A percentile compares a stretch with the other conserved stretches of the same genome.
Evolutionary conservation across 2,329 filamentous ascomycete species (phyloP).

Genomic region (Cladosporium sp.): DNA sequence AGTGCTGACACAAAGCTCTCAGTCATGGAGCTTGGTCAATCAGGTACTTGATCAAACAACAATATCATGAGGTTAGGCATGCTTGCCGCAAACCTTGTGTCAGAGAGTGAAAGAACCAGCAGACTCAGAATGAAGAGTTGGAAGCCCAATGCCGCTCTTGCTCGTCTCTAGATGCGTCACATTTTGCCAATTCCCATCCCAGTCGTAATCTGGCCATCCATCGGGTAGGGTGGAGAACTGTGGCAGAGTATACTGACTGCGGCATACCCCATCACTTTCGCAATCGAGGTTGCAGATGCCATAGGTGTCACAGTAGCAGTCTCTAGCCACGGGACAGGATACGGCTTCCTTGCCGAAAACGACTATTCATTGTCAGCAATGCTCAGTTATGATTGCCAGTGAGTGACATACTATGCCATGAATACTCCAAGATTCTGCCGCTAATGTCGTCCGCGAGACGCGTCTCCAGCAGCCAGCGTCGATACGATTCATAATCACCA

Average conservation of each 20-base stretch:
- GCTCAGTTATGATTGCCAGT: background rate
- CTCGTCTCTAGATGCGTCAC: slow-evolving; percentile 5
- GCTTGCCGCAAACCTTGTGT: too few relatives aligned
- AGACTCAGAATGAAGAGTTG: too few relatives aligned
- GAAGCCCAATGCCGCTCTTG: background rate
- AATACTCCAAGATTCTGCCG: slow-evolving; percentile 54
- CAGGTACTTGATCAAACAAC: background rate
- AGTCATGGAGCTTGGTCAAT: background rate
- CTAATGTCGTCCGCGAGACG: slow-evolving; percentile 45
- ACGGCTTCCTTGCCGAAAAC: slow-evolving; percentile 5
- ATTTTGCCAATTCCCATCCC: slow-evolving; percentile 38
- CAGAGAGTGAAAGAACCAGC: too few relatives aligned
- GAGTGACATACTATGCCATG: slow-evolving; percentile 50
- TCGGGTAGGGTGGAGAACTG: slow-evolving; percentile 54
- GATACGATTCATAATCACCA: slow-evolving; percentile 46
- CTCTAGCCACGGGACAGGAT: slow-evolving; percentile 57
- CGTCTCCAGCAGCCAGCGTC: slow-evolving; percentile 48
- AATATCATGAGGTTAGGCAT: background rate
- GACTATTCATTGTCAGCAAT: background rate
- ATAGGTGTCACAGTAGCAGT: slow-evolving; percentile 65
- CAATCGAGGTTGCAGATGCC: slow-evolving; percentile 54
- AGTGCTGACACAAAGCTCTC: background rate
- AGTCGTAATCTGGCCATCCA: slow-evolving; percentile 59
- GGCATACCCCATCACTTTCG: slow-evolving; percentile 44
- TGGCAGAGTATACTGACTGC: slow-evolving; percentile 57